Conservation (phyloP, 345 rosid genomes). For the Bruguiera gymnorhiza region DNA sequence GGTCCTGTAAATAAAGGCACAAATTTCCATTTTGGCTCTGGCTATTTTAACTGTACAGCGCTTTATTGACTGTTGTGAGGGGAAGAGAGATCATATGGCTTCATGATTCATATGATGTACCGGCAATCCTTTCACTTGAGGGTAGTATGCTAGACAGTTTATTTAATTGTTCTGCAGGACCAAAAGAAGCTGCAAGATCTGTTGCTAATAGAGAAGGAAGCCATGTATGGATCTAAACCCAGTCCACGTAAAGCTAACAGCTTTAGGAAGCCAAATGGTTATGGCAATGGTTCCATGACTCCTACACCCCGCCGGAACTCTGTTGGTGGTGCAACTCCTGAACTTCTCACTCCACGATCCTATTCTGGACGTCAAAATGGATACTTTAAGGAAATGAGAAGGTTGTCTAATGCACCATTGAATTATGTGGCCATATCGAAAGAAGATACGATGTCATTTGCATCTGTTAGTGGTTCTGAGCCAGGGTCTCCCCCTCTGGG, state of each 20-base stretch:
- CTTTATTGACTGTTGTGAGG: background rate
- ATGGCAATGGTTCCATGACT: slow-evolving; percentile 88
- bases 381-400: slow-evolving; percentile 78
- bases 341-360: slow-evolving; percentile 82
- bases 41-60: background rate
- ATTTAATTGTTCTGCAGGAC: slow-evolving; percentile 47
- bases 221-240: slow-evolving; percentile 88
- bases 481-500: slow-evolving; percentile 76
- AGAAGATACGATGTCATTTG: slow-evolving; percentile 84
- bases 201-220: slow-evolving; percentile 74
- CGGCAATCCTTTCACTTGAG: no score
- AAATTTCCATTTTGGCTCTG: background rate
- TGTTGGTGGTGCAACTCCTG: slow-evolving; percentile 67
- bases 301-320: slow-evolving; percentile 85
- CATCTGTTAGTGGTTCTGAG: slow-evolving; percentile 80
- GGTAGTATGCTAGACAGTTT: background rate
- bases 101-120: no score
- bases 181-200: slow-evolving; percentile 97
- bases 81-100: background rate
- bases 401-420: slow-evolving; percentile 71
- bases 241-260: slow-evolving; percentile 86
- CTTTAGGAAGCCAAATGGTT: slow-evolving; percentile 76
- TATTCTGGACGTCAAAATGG: slow-evolving; percentile 91
- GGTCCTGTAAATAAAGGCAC: background rate
- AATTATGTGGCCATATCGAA: slow-evolving; percentile 83